These are phyloP conservation scores for Acanthamoeba culbertsoni DNA, from an alignment of 208 protist species.

Conservation along the genomic window DNA sequence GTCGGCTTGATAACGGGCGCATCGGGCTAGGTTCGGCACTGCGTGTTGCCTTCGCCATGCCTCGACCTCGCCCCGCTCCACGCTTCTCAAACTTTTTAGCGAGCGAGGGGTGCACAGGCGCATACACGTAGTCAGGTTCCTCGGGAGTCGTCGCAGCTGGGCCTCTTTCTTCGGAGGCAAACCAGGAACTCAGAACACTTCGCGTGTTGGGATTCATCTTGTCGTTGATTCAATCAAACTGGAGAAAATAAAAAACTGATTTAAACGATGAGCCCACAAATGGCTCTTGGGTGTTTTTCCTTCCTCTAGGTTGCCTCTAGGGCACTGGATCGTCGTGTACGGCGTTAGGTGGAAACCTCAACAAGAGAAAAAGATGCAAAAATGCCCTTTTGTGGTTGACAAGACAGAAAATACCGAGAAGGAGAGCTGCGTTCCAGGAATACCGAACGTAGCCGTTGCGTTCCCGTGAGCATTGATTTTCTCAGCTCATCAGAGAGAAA, in stretches of 20 bases:
- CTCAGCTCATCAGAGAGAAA: too few relatives aligned
- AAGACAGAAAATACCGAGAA: not conserved
- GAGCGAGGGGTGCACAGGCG: not conserved
- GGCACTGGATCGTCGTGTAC: not conserved
- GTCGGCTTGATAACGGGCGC: too few relatives aligned
- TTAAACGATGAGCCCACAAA: too few relatives aligned
- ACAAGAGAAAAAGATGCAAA: not conserved
- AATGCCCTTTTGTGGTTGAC: not conserved
- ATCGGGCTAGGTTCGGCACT: not conserved
- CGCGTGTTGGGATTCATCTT: slow-evolving; percentile 12
- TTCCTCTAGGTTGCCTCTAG: not conserved
- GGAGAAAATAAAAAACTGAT: not conserved
- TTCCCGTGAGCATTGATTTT: too few relatives aligned
- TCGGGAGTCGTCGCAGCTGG: not conserved
- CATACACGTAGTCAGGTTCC: slow-evolving; percentile 13
- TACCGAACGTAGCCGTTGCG: too few relatives aligned
- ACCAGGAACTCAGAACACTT: slow-evolving; percentile 25
- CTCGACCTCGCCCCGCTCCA: not conserved
- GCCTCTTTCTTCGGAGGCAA: not conserved
- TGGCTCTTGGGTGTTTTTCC: not conserved
- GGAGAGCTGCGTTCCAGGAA: not conserved
- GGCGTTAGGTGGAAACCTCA: slow-evolving; percentile 19
- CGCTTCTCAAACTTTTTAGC: slow-evolving; percentile 8
- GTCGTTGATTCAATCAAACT: not conserved
- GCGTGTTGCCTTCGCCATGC: not conserved